Percentiles rank a stretch among this genome's conserved stretches.
These are phyloP conservation scores for Cercospora citrullina DNA, from an alignment of 2,329 filamentous ascomycete genomes.

Conservation along the genomic window DNA sequence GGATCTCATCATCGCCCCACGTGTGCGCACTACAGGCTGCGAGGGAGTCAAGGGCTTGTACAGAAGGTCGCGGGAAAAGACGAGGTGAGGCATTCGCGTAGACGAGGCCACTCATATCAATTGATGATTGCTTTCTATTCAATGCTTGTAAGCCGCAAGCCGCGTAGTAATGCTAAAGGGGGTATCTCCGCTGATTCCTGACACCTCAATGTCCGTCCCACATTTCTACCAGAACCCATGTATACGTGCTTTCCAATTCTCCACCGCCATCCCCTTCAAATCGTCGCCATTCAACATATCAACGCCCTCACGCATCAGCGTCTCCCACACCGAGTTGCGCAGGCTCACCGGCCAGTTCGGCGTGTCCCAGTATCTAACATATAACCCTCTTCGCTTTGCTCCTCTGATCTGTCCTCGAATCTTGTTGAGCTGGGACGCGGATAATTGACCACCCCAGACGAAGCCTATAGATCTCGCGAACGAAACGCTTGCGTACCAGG, in stretches of 20 bases:
- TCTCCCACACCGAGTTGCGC: constrained; percentile 57
- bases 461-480: constrained; percentile 56
- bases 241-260: constrained; percentile 47
- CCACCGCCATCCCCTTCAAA: constrained; percentile 49
- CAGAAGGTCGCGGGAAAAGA: background rate
- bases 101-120: background rate
- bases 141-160: background rate
- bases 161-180: background rate
- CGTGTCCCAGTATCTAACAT: constrained; percentile 58
- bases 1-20: background rate
- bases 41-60: background rate
- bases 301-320: constrained; percentile 54
- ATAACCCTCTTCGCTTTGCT: constrained; percentile 55
- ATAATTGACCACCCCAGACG: constrained; percentile 51
- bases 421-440: constrained; percentile 45
- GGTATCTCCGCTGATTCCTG: background rate
- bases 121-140: constrained; percentile 1
- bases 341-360: constrained; percentile 57
- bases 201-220: background rate
- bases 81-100: background rate
- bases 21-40: background rate
- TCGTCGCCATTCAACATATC: constrained; percentile 62
- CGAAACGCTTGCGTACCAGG: constrained; percentile 65
- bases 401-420: constrained; percentile 55
- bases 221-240: constrained; percentile 18